A percentile compares a stretch with the other conserved stretches of the same genome.
These are phyloP conservation scores for Lasiodiplodia sp. DNA, from an alignment of 2,329 filamentous ascomycete species.

Conservation along the genomic window DNA sequence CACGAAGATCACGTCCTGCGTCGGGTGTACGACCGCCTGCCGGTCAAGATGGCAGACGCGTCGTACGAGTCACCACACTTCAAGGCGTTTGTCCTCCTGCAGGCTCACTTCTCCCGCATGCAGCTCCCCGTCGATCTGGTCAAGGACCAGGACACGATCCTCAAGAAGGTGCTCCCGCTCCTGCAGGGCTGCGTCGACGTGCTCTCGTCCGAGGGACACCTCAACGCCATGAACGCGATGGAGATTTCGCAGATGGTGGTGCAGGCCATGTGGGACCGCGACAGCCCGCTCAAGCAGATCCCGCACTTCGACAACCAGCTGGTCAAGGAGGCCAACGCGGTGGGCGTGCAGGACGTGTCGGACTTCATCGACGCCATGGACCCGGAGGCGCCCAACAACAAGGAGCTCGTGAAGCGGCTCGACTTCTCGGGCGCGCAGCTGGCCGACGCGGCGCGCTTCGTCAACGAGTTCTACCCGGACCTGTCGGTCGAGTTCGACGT, in stretches of 20 bases:
- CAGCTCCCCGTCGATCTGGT: slow-evolving; percentile 93
- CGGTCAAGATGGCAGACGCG: slow-evolving; percentile 90
- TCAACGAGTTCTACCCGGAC: slow-evolving; percentile 95
- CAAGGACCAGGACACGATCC: slow-evolving; percentile 90
- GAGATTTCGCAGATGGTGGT: slow-evolving; percentile 99
- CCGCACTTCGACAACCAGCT: slow-evolving; percentile 88
- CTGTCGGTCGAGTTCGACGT: slow-evolving; percentile 90
- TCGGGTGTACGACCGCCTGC: slow-evolving; percentile 91
- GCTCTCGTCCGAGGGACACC: slow-evolving; percentile 90
- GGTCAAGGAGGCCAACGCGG: slow-evolving; percentile 81
- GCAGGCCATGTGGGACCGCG: slow-evolving; percentile 98
- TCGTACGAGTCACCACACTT: slow-evolving; percentile 95
- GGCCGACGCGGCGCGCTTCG: slow-evolving; percentile 89
- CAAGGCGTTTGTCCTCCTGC: slow-evolving; percentile 95
- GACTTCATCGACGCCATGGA: slow-evolving; percentile 99
- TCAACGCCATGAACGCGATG: slow-evolving; percentile 99
- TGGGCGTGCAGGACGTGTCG: slow-evolving; percentile 88
- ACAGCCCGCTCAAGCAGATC: slow-evolving; percentile 96
- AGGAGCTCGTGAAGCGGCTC: slow-evolving; percentile 80
- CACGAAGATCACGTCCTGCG: slow-evolving; percentile 89
- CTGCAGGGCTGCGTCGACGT: slow-evolving; percentile 94
- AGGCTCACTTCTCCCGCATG: slow-evolving; percentile 98
- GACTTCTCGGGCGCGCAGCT: slow-evolving; percentile 83
- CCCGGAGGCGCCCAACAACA: slow-evolving; percentile 78
- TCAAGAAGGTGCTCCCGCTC: slow-evolving; percentile 84